Percentiles rank a stretch among this genome's conserved stretches.
phyloP scores from a whole-genome alignment of 2,329 filamentous ascomycete genomes.

The Trichoderma citrinoviride region DNA sequence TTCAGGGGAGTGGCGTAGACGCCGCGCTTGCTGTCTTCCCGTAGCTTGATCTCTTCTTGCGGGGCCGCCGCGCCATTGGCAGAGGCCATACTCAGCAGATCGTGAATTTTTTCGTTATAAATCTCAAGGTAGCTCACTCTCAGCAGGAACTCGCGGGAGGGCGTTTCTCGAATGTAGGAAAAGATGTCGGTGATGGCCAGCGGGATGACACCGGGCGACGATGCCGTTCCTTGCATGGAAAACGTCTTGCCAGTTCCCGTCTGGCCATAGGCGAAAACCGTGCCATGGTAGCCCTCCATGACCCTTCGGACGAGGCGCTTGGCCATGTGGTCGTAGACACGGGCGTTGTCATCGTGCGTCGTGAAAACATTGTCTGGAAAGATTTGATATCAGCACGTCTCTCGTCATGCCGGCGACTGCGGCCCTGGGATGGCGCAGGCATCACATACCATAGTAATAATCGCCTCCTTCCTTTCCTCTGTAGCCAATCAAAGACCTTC shows the following conservation, averaged over 20 bases:
- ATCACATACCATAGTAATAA: constrained; percentile 76
- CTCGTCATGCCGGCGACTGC: neutral
- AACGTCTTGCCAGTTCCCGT: constrained; percentile 98
- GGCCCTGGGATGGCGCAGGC: neutral
- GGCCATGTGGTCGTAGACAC: constrained; percentile 90
- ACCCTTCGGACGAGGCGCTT: constrained; percentile 93
- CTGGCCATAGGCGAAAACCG: constrained; percentile 98
- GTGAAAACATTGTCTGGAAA: constrained; percentile 88
- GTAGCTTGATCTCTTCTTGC: constrained; percentile 93
- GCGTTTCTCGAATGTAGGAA: constrained; percentile 96
- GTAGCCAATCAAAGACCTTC: constrained; percentile 78
- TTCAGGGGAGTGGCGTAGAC: constrained; percentile 96
- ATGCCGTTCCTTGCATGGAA: constrained; percentile 97
- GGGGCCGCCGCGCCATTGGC: constrained; percentile 53
- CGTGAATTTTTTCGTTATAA: constrained; percentile 97
- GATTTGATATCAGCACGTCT: constrained; percentile 24
- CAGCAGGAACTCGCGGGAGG: constrained; percentile 87
- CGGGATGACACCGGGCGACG: constrained; percentile 93
- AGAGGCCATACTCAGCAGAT: constrained; percentile 76
- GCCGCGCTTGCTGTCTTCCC: constrained; percentile 92
- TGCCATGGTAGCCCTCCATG: constrained; percentile 99
- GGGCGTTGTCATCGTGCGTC: constrained; percentile 87
- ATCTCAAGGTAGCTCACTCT: constrained; percentile 98
- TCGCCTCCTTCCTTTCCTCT: constrained; percentile 87
- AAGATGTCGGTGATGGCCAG: constrained; percentile 98